phyloP scores from a whole-genome alignment of 306 rosid genomes.

The Fragaria iinumae region DNA sequence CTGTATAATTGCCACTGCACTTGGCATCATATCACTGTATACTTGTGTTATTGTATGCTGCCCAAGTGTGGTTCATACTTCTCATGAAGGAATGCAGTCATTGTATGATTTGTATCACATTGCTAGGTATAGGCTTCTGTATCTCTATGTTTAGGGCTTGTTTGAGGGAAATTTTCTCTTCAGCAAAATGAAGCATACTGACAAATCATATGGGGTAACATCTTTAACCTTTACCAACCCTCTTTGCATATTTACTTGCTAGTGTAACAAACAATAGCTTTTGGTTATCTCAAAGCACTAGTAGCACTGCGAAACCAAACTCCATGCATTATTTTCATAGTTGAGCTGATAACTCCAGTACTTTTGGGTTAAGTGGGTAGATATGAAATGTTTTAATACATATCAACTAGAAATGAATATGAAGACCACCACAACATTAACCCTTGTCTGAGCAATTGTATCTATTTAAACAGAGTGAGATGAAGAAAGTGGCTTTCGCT shows the following conservation, averaged over 20 bases:
- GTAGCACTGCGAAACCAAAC: neutral
- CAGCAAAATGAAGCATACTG: neutral
- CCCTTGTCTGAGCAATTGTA: neutral
- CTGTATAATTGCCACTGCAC: neutral
- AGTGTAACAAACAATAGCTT: neutral
- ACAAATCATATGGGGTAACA: neutral
- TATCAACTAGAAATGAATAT: neutral
- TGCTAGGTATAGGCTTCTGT: neutral
- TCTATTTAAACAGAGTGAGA: conserved; percentile 8
- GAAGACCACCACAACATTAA: neutral
- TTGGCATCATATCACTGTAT: neutral
- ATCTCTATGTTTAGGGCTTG: neutral
- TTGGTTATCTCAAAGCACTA: neutral
- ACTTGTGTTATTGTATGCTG: neutral
- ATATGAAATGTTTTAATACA: neutral
- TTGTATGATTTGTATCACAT: neutral
- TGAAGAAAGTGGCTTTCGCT: conserved; percentile 18
- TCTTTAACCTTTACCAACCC: neutral
- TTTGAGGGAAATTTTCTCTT: neutral
- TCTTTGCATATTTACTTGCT: neutral
- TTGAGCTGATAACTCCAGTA: neutral
- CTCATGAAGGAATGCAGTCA: neutral
- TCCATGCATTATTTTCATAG: neutral
- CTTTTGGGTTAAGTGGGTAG: neutral
- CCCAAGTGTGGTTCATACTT: neutral